Conservation (phyloP, 2,329 filamentous ascomycete genomes). For the Fusarium palustre region DNA sequence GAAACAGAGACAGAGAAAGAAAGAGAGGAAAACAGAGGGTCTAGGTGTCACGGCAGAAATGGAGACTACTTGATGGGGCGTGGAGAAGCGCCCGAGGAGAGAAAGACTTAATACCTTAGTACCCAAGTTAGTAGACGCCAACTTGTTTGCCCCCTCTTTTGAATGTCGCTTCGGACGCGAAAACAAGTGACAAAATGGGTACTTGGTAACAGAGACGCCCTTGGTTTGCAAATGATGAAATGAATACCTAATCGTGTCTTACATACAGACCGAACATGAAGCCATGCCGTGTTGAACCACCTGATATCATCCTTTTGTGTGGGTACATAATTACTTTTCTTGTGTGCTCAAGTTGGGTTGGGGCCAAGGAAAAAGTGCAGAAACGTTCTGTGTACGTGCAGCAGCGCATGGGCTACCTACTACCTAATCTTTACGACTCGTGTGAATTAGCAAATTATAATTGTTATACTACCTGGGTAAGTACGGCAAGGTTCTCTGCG, state of each 20-base stretch:
- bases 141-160: slow-evolving; percentile 18
- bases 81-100: slow-evolving; percentile 3
- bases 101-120: not conserved
- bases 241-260: slow-evolving; percentile 10
- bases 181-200: not conserved
- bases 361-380: not conserved
- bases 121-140: not conserved
- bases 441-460: slow-evolving; percentile 5
- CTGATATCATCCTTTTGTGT: slow-evolving; percentile 12
- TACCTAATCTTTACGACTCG: slow-evolving; percentile 3
- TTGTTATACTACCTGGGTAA: not conserved
- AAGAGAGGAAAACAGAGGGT: slow-evolving; percentile 7
- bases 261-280: not conserved
- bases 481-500: not conserved
- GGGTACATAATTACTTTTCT: not conserved
- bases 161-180: not conserved
- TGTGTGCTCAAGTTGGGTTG: not conserved
- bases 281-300: slow-evolving; percentile 10
- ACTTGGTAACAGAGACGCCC: not conserved
- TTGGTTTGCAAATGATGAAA: slow-evolving; percentile 20
- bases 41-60: slow-evolving; percentile 12
- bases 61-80: slow-evolving; percentile 20
- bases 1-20: not conserved
- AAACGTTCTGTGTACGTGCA: not conserved
- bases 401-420: not conserved